Evolutionary conservation across 257 asterid genomes (phyloP).

Genomic region (Prunella vulgaris): DNA sequence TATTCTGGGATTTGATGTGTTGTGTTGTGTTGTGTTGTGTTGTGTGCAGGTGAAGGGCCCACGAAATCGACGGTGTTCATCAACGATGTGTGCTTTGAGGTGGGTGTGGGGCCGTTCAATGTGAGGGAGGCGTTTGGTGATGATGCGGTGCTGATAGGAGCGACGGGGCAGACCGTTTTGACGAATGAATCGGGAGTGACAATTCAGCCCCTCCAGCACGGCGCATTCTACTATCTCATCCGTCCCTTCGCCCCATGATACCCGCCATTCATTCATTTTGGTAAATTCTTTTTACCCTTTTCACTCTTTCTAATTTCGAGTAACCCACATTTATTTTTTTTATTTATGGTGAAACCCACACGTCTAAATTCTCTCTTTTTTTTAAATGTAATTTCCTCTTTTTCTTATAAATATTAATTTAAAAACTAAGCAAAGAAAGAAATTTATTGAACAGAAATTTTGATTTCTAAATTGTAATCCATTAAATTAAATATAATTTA

Average conservation of each 20-base stretch:
- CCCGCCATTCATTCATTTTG: slow-evolving; percentile 40
- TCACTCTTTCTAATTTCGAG: background rate
- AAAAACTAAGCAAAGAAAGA: too few species aligned
- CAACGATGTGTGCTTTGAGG: slow-evolving; percentile 87
- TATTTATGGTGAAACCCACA: background rate
- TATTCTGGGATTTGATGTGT: background rate
- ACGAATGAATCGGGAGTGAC: slow-evolving; percentile 85
- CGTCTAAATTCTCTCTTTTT: background rate
- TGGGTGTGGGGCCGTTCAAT: slow-evolving; percentile 55
- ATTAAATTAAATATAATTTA: too few species aligned
- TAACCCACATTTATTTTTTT: background rate
- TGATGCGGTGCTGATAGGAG: slow-evolving; percentile 67
- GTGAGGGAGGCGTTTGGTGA: slow-evolving; percentile 84
- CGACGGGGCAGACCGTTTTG: slow-evolving; percentile 73
- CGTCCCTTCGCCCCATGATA: slow-evolving; percentile 48
- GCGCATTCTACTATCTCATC: slow-evolving; percentile 66
- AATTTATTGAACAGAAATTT: background rate
- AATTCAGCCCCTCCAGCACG: slow-evolving; percentile 71
- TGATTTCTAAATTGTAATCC: background rate
- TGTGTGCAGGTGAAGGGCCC: slow-evolving; percentile 42
- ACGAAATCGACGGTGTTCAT: slow-evolving; percentile 71
- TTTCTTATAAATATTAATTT: too few species aligned
- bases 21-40: too few species aligned
- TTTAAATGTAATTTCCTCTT: background rate
- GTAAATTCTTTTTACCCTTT: slow-evolving; percentile 25